phyloP scores from a whole-genome alignment of 2,329 filamentous ascomycete genomes.

The Colletotrichum neosansevieriae region DNA sequence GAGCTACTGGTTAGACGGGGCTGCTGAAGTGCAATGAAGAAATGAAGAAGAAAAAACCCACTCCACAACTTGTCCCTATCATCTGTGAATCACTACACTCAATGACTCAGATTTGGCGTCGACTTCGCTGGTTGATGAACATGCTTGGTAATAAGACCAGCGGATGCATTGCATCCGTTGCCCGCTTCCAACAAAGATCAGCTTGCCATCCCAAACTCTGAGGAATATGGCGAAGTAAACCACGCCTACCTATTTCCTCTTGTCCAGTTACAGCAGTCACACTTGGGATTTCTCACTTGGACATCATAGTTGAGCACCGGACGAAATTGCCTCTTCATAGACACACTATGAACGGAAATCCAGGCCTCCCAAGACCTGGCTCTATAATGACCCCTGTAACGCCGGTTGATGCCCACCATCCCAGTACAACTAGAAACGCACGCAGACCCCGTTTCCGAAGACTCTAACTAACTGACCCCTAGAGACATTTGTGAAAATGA shows the following conservation, averaged over 20 bases:
- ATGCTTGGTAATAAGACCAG: too few relatives aligned
- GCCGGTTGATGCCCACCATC: conserved; percentile 30
- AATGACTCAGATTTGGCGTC: too few relatives aligned
- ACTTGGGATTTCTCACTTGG: too few relatives aligned
- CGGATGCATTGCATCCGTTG: too few relatives aligned
- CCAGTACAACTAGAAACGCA: conserved; percentile 18
- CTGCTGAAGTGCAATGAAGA: conserved; percentile 27
- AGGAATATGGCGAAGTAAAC: too few relatives aligned
- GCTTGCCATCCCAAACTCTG: too few relatives aligned
- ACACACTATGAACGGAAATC: neutral
- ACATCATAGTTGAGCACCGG: neutral
- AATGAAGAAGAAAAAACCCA: conserved; percentile 26
- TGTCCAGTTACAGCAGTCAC: too few relatives aligned
- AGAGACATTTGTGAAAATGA: conserved; percentile 15
- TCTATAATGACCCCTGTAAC: conserved; percentile 34
- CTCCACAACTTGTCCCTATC: neutral
- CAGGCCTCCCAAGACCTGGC: conserved; percentile 2
- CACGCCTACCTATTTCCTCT: too few relatives aligned
- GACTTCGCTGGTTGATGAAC: too few relatives aligned
- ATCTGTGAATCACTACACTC: neutral
- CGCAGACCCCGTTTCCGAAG: conserved; percentile 13
- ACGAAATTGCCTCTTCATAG: neutral
- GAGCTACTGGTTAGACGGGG: conserved; percentile 16
- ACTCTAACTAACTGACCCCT: neutral
- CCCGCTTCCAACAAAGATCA: too few relatives aligned